A percentile compares a stretch with the other conserved stretches of the same genome.
These are phyloP conservation scores for Trichocomaceae sp. DNA, from an alignment of 2,329 filamentous ascomycete genomes.

Conservation along the genomic window DNA sequence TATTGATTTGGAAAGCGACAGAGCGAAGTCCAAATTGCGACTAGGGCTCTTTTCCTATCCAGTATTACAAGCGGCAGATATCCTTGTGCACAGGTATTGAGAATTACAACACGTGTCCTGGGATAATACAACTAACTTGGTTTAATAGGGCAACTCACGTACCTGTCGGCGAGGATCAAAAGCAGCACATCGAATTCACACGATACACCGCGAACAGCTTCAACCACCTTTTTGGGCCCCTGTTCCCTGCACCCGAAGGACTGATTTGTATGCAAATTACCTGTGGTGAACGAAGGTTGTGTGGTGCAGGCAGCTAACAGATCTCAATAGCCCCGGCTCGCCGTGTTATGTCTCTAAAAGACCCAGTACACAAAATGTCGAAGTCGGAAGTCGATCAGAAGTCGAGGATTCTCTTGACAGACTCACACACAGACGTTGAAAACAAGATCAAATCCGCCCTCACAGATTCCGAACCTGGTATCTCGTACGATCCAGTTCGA, in stretches of 20 bases:
- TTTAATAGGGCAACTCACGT: constrained; percentile 72
- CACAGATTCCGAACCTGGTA: constrained; percentile 63
- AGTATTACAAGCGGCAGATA: constrained; percentile 89
- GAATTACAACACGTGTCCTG: background rate
- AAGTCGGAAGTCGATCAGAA: constrained; percentile 69
- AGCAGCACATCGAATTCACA: constrained; percentile 88
- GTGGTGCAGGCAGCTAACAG: background rate
- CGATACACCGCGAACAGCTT: constrained; percentile 81
- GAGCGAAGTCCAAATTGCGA: constrained; percentile 60
- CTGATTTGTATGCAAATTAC: constrained; percentile 55
- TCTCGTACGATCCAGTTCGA: constrained; percentile 63
- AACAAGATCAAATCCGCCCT: constrained; percentile 65
- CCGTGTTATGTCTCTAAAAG: constrained; percentile 80
- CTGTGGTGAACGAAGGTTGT: background rate
- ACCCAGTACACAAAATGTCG: constrained; percentile 83
- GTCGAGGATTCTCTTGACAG: constrained; percentile 78
- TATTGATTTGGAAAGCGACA: constrained; percentile 51
- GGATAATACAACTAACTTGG: background rate
- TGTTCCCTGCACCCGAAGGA: constrained; percentile 63
- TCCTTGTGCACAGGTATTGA: constrained; percentile 68
- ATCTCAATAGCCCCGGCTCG: constrained; percentile 62
- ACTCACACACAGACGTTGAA: constrained; percentile 57
- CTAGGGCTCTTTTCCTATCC: constrained; percentile 93
- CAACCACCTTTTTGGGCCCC: constrained; percentile 62
- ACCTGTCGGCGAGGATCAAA: constrained; percentile 92